These are phyloP conservation scores for Gonium pectorale DNA, from an alignment of 139 green algal genomes.

Conservation along the genomic window DNA sequence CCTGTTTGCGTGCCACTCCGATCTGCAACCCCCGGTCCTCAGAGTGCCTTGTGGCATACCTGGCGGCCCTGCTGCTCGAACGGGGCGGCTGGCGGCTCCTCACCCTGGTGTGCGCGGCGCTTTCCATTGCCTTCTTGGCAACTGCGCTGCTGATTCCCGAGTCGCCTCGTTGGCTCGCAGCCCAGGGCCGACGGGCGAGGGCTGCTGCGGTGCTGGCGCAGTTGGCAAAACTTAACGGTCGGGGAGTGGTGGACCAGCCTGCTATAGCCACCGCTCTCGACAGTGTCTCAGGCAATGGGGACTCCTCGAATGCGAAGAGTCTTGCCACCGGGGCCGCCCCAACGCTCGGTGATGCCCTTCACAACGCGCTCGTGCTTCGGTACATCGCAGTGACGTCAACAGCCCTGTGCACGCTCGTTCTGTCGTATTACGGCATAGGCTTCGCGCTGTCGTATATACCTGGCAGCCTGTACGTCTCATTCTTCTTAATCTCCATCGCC, in stretches of 20 bases:
- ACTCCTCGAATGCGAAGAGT: too few relatives aligned
- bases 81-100: conserved; percentile 15
- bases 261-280: too few relatives aligned
- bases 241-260: background rate
- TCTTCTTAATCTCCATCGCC: conserved; percentile 4
- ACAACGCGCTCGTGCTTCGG: background rate
- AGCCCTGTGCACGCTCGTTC: conserved; percentile 14
- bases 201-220: conserved; percentile 6
- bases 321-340: background rate
- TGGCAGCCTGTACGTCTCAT: background rate
- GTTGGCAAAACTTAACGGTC: background rate
- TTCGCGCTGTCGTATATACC: conserved; percentile 36
- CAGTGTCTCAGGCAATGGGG: background rate
- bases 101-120: background rate
- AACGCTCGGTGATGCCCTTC: background rate
- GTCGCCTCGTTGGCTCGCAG: conserved; percentile 40
- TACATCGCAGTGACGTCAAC: background rate
- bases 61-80: conserved; percentile 1
- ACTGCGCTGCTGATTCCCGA: background rate
- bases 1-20: background rate
- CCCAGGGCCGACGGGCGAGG: background rate
- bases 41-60: conserved; percentile 26
- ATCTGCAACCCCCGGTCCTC: background rate
- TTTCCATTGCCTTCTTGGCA: background rate
- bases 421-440: conserved; percentile 37